Percentiles rank a stretch among this genome's conserved stretches.
Evolutionary conservation across 164 flowering plant genomes (phyloP).

Genomic region (Aristolochia contorta): DNA sequence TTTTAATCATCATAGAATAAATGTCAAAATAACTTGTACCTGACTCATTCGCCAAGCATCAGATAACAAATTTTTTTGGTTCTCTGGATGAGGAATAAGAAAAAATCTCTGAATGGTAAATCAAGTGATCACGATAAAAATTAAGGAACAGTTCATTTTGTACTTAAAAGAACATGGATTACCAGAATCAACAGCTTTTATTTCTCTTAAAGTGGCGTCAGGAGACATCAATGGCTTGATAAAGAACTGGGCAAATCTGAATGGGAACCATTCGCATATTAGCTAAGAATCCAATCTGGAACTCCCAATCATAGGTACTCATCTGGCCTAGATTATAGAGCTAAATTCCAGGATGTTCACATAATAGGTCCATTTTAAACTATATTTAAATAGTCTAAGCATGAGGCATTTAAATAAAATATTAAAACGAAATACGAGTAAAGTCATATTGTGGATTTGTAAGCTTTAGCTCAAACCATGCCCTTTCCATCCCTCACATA

Average conservation of each 20-base stretch:
- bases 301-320: too few relatives aligned
- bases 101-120: neutral
- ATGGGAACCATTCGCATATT: conserved; percentile 5
- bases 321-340: too few relatives aligned
- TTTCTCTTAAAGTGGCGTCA: conserved; percentile 91
- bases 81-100: conserved; percentile 38
- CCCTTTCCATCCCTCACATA: too few relatives aligned
- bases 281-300: too few relatives aligned
- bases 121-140: neutral
- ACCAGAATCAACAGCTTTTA: conserved; percentile 99
- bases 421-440: too few relatives aligned
- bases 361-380: too few relatives aligned
- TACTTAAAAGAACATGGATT: neutral
- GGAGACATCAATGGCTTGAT: conserved; percentile 90
- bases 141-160: neutral
- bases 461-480: too few relatives aligned
- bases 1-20: conserved; percentile 1
- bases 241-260: conserved; percentile 70
- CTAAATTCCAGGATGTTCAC: too few relatives aligned
- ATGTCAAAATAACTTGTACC: conserved; percentile 33
- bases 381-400: too few relatives aligned
- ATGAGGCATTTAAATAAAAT: too few relatives aligned
- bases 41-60: conserved; percentile 91
- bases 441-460: too few relatives aligned
- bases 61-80: conserved; percentile 80